phyloP scores from a whole-genome alignment of 208 protist species.

The Entamoeba histolytica region DNA sequence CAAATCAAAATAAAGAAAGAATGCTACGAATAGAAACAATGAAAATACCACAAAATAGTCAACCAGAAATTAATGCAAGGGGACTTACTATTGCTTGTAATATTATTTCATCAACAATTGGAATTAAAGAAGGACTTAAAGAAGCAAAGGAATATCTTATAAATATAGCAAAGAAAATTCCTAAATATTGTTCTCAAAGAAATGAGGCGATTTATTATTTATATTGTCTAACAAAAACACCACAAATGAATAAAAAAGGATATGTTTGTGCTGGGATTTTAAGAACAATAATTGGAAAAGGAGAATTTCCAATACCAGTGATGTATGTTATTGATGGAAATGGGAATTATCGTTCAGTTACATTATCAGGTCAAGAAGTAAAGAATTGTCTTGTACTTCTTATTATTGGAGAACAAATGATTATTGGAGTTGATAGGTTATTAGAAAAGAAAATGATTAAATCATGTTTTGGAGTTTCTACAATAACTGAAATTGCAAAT shows the following conservation, averaged over 20 bases:
- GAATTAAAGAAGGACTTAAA: neutral
- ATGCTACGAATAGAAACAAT: neutral
- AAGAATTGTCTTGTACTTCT: neutral
- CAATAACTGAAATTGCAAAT: neutral
- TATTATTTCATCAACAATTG: neutral
- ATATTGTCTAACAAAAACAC: neutral
- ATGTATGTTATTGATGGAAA: neutral
- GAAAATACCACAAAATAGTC: neutral
- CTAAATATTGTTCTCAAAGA: neutral
- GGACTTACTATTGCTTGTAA: neutral
- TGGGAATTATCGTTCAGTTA: neutral
- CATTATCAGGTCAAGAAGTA: neutral
- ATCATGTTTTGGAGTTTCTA: neutral
- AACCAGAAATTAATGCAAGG: neutral
- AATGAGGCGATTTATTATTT: neutral
- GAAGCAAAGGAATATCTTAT: neutral
- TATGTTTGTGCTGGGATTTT: neutral
- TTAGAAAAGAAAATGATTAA: neutral
- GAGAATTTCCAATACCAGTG: neutral
- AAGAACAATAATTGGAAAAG: neutral
- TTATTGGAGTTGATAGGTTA: neutral
- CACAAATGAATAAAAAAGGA: neutral
- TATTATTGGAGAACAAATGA: neutral
- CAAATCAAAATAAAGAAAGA: neutral
- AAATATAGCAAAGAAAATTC: neutral